Evolutionary conservation across 768 basidiomycete species (phyloP).

Genomic region (Trametes cingulata): DNA sequence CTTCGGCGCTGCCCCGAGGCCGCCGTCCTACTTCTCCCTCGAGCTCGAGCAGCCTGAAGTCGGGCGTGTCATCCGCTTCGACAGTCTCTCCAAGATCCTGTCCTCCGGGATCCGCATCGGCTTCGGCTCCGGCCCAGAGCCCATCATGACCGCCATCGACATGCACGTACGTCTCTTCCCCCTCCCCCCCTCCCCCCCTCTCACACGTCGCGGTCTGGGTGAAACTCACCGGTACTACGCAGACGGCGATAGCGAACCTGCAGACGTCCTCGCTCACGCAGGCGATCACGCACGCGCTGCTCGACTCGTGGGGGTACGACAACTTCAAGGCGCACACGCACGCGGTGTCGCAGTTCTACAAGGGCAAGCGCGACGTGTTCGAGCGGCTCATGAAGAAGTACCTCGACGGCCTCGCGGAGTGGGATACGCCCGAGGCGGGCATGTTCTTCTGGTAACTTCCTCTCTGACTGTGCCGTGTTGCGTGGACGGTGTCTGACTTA

Average conservation of each 20-base stretch:
- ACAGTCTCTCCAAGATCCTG: slow-evolving; percentile 86
- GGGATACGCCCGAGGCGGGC: slow-evolving; percentile 71
- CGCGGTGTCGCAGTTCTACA: slow-evolving; percentile 71
- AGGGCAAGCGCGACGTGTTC: slow-evolving; percentile 74
- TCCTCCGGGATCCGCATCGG: slow-evolving; percentile 81
- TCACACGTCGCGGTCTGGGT: neutral
- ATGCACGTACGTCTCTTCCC: slow-evolving; percentile 54
- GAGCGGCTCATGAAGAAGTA: slow-evolving; percentile 74
- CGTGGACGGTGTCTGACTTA: neutral
- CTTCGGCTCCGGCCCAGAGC: slow-evolving; percentile 74
- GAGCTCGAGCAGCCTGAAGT: slow-evolving; percentile 62
- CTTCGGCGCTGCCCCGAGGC: slow-evolving; percentile 63
- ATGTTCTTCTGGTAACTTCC: slow-evolving; percentile 86
- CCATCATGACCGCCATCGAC: slow-evolving; percentile 71
- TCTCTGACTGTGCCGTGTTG: neutral
- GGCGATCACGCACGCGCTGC: slow-evolving; percentile 57
- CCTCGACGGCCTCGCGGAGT: slow-evolving; percentile 74
- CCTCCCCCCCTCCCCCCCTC: slow-evolving; percentile 2
- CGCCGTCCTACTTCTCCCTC: slow-evolving; percentile 81
- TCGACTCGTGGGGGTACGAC: slow-evolving; percentile 75
- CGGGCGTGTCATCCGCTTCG: slow-evolving; percentile 86
- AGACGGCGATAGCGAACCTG: slow-evolving; percentile 72
- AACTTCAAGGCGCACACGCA: slow-evolving; percentile 74
- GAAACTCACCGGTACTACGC: slow-evolving; percentile 1
- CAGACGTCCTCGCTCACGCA: slow-evolving; percentile 70